Base-by-base conservation (phyloP, 2,329 filamentous ascomycete species). In the Setomelanomma holmii region DNA sequence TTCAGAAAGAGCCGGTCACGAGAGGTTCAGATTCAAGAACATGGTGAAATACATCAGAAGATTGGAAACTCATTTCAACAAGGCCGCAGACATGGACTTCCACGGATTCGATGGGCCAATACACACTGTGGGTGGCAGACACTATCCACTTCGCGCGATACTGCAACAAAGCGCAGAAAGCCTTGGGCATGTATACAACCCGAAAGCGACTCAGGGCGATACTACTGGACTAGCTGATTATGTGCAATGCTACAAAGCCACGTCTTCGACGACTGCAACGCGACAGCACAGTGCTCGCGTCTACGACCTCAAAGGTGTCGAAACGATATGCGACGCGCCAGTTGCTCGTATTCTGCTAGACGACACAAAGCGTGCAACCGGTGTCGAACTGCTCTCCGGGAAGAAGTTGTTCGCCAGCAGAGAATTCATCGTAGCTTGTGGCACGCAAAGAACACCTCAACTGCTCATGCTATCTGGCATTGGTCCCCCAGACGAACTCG, bases 341-440 rank as follows among this genome's bases (percentile, higher is more conserved):
- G 55, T 63, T 30, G 48, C 58, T 16, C 48, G 51, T 10, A 43
- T 66, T 16, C n/a, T 63, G 1, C 45, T 66, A 30, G 53, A 64
- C 19, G 45, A 23, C 4, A 30, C 19, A 11, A 55, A 58, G 27
- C 27, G 43, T 22, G 58, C 56, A 4, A 56, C 34, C 76, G 44
- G 59, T 74, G 8, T 76, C 69, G 40, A 62, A 42, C 1, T 76
- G 69, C 1, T 75, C 70, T 48, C 52, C 14, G 40, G 56, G 4
- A 20, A 56, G 20, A 36, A 10, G n/a, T 7, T 62, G 3, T 33
- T 16, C 14, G 55, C 52, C 7, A 39, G 58, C 61, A 75, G 76
- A 35, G 77, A 80, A 58, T 71, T 80, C 27, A 76, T 81, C 17
- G 47, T 80, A 1, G 75, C 74, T 0, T 76, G 74, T 2, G 58